Evolutionary conservation across 352 stramenopile species (phyloP).

Genomic region (Pythium volutum): DNA sequence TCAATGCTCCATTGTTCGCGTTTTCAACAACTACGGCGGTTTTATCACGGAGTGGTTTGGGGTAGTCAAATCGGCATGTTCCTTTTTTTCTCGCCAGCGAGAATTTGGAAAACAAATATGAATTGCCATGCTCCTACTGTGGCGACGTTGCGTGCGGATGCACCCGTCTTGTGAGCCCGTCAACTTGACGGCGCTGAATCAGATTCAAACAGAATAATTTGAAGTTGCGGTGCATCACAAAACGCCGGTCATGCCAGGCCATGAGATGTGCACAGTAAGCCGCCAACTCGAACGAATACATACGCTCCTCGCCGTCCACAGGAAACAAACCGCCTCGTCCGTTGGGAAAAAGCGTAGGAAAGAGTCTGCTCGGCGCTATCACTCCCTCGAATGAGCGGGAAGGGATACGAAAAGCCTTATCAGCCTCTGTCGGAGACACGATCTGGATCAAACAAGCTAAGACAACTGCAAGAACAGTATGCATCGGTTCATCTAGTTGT

Average conservation of each 20-base stretch:
- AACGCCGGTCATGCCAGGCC: slow-evolving; percentile 21
- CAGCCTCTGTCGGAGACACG: too few relatives aligned
- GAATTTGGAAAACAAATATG: slow-evolving; percentile 9
- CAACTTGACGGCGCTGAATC: slow-evolving; percentile 26
- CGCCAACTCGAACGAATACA: slow-evolving; percentile 5
- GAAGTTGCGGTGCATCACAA: slow-evolving; percentile 22
- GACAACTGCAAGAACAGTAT: background rate
- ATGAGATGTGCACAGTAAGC: slow-evolving; percentile 25
- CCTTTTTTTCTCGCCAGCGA: slow-evolving; percentile 2
- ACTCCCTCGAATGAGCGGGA: too few relatives aligned
- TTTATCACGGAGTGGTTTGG: background rate
- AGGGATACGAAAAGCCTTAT: too few relatives aligned
- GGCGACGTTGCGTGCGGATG: too few relatives aligned
- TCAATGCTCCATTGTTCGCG: background rate
- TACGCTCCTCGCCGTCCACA: background rate
- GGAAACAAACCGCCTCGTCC: background rate
- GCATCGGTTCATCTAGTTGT: background rate
- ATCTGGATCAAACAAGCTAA: background rate
- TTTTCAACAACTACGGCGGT: background rate
- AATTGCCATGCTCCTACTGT: too few relatives aligned
- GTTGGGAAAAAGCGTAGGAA: background rate
- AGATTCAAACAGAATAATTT: slow-evolving; percentile 31
- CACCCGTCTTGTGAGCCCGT: slow-evolving; percentile 8
- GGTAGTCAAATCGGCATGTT: slow-evolving; percentile 5
- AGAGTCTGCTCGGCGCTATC: background rate